phyloP scores from a whole-genome alignment of 1,139 yeast species.

The Protomyces inouyei region DNA sequence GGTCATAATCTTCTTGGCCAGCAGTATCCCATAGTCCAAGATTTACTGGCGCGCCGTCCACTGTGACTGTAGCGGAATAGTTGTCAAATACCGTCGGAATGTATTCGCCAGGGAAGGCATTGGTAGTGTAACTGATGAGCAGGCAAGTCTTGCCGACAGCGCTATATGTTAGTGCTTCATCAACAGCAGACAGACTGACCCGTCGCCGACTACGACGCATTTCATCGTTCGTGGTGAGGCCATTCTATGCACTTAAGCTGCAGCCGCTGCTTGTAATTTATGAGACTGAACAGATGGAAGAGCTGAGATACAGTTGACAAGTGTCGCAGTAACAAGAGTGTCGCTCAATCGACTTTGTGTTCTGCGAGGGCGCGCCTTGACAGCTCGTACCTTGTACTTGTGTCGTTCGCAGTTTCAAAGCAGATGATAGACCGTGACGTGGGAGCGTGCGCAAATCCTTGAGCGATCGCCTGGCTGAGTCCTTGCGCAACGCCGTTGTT shows the following conservation, averaged over 20 bases:
- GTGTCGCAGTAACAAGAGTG: no score
- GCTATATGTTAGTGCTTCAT: constrained; percentile 36
- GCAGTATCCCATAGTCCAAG: constrained; percentile 97
- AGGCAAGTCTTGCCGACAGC: constrained; percentile 94
- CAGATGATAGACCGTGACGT: no score
- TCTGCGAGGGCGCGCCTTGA: no score
- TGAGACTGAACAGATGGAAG: no score
- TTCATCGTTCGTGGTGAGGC: constrained; percentile 74
- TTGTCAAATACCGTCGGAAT: constrained; percentile 85
- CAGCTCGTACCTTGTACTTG: no score
- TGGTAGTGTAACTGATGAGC: constrained; percentile 83
- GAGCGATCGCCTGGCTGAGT: no score
- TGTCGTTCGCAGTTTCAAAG: no score
- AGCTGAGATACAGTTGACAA: no score
- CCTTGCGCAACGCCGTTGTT: no score
- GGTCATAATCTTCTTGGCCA: constrained; percentile 89
- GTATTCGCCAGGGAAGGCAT: constrained; percentile 91
- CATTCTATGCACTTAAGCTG: neutral
- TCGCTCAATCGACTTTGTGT: no score
- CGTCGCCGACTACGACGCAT: constrained; percentile 95
- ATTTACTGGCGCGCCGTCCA: constrained; percentile 64
- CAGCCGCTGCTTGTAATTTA: no score
- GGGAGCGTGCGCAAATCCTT: no score
- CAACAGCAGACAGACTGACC: constrained; percentile 39
- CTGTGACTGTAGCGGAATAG: constrained; percentile 79